A percentile compares a stretch with the other conserved stretches of the same genome.
Conservation (phyloP, 768 basidiomycete species). For the Lactarius pseudohatsudake region DNA sequence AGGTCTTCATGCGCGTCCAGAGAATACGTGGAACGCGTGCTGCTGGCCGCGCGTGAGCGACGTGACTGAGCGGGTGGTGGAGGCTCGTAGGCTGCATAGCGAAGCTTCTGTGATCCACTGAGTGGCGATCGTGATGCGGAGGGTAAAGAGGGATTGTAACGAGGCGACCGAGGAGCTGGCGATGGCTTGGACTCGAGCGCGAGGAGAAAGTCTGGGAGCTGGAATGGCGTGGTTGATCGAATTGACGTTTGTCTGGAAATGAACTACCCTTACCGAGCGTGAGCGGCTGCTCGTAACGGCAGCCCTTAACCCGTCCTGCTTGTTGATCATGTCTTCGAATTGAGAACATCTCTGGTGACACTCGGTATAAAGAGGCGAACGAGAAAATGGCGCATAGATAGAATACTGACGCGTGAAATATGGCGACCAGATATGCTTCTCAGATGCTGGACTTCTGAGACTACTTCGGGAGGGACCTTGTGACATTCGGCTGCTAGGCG, state of each 20-base stretch:
- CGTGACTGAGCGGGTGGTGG: slow-evolving; percentile 48
- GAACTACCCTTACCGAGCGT: slow-evolving; percentile 49
- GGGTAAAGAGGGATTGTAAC: slow-evolving; percentile 26
- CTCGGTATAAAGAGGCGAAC: not conserved
- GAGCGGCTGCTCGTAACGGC: slow-evolving; percentile 52
- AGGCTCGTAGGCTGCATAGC: slow-evolving; percentile 69
- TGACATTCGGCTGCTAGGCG: slow-evolving; percentile 61
- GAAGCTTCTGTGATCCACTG: slow-evolving; percentile 49
- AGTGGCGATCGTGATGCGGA: slow-evolving; percentile 33
- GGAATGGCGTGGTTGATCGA: slow-evolving; percentile 15
- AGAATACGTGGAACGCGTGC: slow-evolving; percentile 38
- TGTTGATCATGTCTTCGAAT: slow-evolving; percentile 51
- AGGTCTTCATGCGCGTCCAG: slow-evolving; percentile 39
- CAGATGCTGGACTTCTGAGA: slow-evolving; percentile 44
- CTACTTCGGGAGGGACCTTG: slow-evolving; percentile 48
- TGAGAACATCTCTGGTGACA: slow-evolving; percentile 63
- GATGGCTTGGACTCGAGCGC: slow-evolving; percentile 43
- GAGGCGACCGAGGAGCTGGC: slow-evolving; percentile 29
- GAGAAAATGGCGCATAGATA: slow-evolving; percentile 28
- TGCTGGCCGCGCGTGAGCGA: slow-evolving; percentile 35
- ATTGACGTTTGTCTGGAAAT: not conserved
- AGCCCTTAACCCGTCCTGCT: slow-evolving; percentile 46
- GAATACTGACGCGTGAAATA: slow-evolving; percentile 51
- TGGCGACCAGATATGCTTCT: slow-evolving; percentile 49
- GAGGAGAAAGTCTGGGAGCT: slow-evolving; percentile 73